A percentile compares a stretch with the other conserved stretches of the same genome.
These are phyloP conservation scores for Trametes pubescens DNA, from an alignment of 1,284 basidiomycete genomes.

Conservation along the genomic window DNA sequence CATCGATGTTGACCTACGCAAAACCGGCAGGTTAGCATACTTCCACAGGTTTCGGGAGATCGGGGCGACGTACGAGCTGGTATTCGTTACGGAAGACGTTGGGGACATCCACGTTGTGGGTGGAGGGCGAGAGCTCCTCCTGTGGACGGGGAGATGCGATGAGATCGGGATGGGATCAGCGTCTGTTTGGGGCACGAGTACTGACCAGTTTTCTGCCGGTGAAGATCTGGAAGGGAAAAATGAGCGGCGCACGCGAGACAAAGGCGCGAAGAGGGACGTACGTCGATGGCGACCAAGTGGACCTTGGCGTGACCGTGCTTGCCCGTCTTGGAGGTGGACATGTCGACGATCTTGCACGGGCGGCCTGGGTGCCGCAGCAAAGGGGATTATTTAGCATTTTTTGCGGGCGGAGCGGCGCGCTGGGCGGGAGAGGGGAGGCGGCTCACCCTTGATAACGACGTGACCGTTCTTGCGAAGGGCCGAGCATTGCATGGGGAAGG, in stretches of 20 bases:
- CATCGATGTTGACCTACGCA: conserved; percentile 81
- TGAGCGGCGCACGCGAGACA: conserved; percentile 11
- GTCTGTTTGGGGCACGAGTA: conserved; percentile 23
- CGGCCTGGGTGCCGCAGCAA: conserved; percentile 60
- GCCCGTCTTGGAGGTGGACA: conserved; percentile 99
- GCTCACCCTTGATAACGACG: conserved; percentile 93
- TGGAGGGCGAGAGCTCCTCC: conserved; percentile 99
- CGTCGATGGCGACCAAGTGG: conserved; percentile 96
- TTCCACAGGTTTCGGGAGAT: background rate
- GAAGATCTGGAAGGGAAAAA: conserved; percentile 77
- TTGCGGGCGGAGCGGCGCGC: too few relatives aligned
- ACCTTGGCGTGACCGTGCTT: conserved; percentile 99
- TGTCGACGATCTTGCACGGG: conserved; percentile 99
- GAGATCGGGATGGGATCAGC: conserved; percentile 18
- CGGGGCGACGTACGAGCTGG: conserved; percentile 74
- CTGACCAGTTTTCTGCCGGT: conserved; percentile 90
- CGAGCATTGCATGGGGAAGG: conserved; percentile 98
- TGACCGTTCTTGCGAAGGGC: conserved; percentile 95
- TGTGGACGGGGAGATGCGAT: conserved; percentile 46
- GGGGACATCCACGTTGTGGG: conserved; percentile 99
- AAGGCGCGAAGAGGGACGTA: conserved; percentile 52
- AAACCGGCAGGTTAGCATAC: background rate
- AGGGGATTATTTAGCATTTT: background rate
- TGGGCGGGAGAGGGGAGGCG: background rate
- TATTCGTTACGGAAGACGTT: conserved; percentile 93